Conservation (phyloP, 2,329 filamentous ascomycete species). For the Zymoseptoria ardabiliae region DNA sequence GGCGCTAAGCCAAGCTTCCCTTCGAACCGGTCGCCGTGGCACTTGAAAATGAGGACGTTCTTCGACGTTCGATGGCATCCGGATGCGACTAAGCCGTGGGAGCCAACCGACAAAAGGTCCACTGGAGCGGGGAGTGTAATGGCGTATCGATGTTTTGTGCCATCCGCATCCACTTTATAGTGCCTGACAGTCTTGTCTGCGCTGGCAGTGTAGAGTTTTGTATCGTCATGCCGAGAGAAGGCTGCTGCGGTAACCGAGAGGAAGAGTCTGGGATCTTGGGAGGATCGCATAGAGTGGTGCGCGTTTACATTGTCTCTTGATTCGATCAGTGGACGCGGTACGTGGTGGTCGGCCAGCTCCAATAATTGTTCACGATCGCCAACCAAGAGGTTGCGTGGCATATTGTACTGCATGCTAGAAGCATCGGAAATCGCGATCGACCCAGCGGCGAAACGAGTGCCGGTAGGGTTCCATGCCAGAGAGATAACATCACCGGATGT, state of each 20-base stretch:
- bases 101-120: conserved; percentile 40
- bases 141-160: conserved; percentile 10
- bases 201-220: conserved; percentile 37
- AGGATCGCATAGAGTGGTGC: conserved; percentile 38
- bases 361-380: conserved; percentile 41
- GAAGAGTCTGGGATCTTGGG: conserved; percentile 48
- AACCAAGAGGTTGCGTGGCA: conserved; percentile 49
- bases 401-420: conserved; percentile 54
- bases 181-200: conserved; percentile 45
- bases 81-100: conserved; percentile 17
- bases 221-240: conserved; percentile 38
- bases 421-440: conserved; percentile 49
- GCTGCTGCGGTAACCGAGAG: conserved; percentile 49
- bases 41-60: conserved; percentile 18
- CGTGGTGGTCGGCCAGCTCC: conserved; percentile 49
- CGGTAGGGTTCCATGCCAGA: conserved; percentile 50
- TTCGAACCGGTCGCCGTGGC: neutral
- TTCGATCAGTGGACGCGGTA: conserved; percentile 35
- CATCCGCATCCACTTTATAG: conserved; percentile 22
- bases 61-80: conserved; percentile 10
- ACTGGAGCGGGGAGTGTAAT: conserved; percentile 43
- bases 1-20: conserved; percentile 13
- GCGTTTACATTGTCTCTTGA: conserved; percentile 34
- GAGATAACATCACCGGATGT: conserved; percentile 52
- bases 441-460: conserved; percentile 49